Percentiles rank a stretch among this genome's conserved stretches.
Evolutionary conservation across 1,139 yeast genomes (phyloP).

Genomic region (Debaryomyces udenii): DNA sequence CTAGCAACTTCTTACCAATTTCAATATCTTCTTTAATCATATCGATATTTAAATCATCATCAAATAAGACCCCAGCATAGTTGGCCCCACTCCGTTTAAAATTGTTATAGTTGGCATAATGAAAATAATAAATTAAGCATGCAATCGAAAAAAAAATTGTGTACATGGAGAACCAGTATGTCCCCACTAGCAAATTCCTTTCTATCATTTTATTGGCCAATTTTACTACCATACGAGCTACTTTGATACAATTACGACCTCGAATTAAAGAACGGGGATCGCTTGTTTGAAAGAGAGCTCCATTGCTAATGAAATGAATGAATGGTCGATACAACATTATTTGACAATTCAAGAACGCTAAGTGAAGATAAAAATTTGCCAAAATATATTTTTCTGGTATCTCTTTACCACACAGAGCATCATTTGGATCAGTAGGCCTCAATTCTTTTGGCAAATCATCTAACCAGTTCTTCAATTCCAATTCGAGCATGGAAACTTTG

Average conservation of each 20-base stretch:
- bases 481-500: slow-evolving; percentile 72
- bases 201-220: slow-evolving; percentile 82
- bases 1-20: slow-evolving; percentile 74
- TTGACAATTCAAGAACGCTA: slow-evolving; percentile 82
- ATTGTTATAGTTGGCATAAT: slow-evolving; percentile 55
- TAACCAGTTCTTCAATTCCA: slow-evolving; percentile 75
- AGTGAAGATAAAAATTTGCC: slow-evolving; percentile 76
- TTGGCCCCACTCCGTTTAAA: slow-evolving; percentile 33
- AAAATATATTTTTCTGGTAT: slow-evolving; percentile 66
- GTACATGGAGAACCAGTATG: slow-evolving; percentile 92
- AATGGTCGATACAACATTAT: slow-evolving; percentile 88
- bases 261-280: slow-evolving; percentile 58
- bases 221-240: slow-evolving; percentile 82
- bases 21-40: slow-evolving; percentile 80
- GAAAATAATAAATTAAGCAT: slow-evolving; percentile 81
- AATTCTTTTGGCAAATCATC: slow-evolving; percentile 72
- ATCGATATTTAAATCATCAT: slow-evolving; percentile 66
- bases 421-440: slow-evolving; percentile 67
- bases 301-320: slow-evolving; percentile 72
- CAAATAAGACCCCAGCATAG: slow-evolving; percentile 51
- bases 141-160: slow-evolving; percentile 93
- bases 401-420: slow-evolving; percentile 27
- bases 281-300: slow-evolving; percentile 42
- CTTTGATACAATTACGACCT: slow-evolving; percentile 83
- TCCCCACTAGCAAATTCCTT: slow-evolving; percentile 74